These are phyloP conservation scores for Pterocarpus santalinus DNA, from an alignment of 306 rosid genomes.

Conservation along the genomic window DNA sequence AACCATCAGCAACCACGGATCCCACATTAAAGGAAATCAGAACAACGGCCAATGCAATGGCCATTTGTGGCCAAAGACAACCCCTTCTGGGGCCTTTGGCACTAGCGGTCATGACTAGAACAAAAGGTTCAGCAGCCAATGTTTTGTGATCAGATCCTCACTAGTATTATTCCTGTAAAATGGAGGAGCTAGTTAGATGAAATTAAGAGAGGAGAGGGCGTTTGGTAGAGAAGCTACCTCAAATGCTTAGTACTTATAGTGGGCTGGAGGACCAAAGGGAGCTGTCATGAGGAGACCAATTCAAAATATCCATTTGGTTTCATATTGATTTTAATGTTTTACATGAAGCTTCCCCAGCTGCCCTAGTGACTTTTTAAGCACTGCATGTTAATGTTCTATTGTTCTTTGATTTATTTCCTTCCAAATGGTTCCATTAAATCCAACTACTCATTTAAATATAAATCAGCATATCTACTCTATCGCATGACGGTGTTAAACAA, in stretches of 20 bases:
- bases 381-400: not conserved
- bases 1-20: slow-evolving; percentile 54
- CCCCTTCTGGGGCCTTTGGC: slow-evolving; percentile 60
- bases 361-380: slow-evolving; percentile 15
- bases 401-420: not conserved
- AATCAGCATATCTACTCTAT: slow-evolving; percentile 7
- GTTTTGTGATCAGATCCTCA: not conserved
- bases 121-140: not conserved
- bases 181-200: no score
- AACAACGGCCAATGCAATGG: slow-evolving; percentile 57
- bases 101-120: not conserved
- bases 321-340: slow-evolving; percentile 16
- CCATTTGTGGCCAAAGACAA: slow-evolving; percentile 49
- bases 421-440: slow-evolving; percentile 9
- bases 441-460: slow-evolving; percentile 44
- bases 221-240: not conserved
- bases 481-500: not conserved
- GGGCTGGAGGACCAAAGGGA: slow-evolving; percentile 30
- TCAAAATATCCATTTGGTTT: slow-evolving; percentile 27
- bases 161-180: not conserved
- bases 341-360: slow-evolving; percentile 50
- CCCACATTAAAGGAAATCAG: slow-evolving; percentile 60
- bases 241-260: slow-evolving; percentile 5
- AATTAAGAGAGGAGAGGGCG: not conserved
- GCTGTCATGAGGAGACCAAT: slow-evolving; percentile 38